Evolutionary conservation across 1,139 yeast genomes (phyloP).

Genomic region (Yamadazyma friedrichii): DNA sequence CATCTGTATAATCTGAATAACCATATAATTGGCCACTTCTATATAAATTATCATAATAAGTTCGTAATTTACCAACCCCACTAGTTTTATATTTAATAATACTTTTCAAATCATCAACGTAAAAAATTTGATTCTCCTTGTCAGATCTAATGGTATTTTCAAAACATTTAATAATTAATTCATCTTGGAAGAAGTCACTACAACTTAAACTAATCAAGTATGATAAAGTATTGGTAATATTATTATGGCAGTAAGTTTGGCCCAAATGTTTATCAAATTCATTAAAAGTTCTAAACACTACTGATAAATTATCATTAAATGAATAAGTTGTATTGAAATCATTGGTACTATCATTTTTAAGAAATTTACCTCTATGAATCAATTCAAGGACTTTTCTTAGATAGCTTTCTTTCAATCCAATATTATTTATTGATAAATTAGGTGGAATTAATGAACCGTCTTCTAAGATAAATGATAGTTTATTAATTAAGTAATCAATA

Average conservation of each 20-base stretch:
- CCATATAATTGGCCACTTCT: slow-evolving; percentile 63
- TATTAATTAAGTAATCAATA: slow-evolving; percentile 47
- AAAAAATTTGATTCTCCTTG: slow-evolving; percentile 51
- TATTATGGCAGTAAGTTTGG: slow-evolving; percentile 24
- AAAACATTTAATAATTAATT: slow-evolving; percentile 59
- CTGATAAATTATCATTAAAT: slow-evolving; percentile 36
- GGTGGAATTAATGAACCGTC: slow-evolving; percentile 60
- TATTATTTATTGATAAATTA: slow-evolving; percentile 23
- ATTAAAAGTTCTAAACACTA: slow-evolving; percentile 33
- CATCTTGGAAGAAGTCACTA: slow-evolving; percentile 59
- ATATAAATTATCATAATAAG: slow-evolving; percentile 34
- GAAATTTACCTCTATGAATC: slow-evolving; percentile 36
- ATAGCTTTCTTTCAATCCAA: slow-evolving; percentile 40
- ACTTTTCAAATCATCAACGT: slow-evolving; percentile 60
- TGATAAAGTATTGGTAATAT: slow-evolving; percentile 25
- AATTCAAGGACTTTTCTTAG: slow-evolving; percentile 52
- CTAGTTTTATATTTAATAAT: slow-evolving; percentile 17
- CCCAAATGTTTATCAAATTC: slow-evolving; percentile 43
- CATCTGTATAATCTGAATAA: slow-evolving; percentile 53
- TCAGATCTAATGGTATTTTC: slow-evolving; percentile 56
- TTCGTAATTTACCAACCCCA: slow-evolving; percentile 25
- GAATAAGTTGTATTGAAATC: slow-evolving; percentile 39
- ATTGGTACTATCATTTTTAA: slow-evolving; percentile 16
- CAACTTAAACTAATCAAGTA: slow-evolving; percentile 57
- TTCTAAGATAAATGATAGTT: slow-evolving; percentile 44